Conservation (phyloP, 352 stramenopile species). For the Peronospora tabacina region DNA sequence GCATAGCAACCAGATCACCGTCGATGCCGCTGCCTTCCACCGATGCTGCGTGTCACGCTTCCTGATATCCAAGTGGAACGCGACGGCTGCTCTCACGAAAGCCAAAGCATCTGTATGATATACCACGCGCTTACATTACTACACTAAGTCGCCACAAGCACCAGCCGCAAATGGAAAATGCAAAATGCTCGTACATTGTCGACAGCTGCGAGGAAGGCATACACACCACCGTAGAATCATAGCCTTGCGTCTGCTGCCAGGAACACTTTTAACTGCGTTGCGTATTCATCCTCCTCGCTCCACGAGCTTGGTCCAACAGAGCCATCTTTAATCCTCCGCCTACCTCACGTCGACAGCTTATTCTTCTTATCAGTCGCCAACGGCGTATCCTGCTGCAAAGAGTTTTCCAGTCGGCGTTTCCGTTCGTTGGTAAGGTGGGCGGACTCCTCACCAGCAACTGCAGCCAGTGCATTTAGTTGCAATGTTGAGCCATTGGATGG, state of each 20-base stretch:
- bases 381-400: constrained; percentile 19
- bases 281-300: constrained; percentile 1
- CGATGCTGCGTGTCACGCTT: too few relatives aligned
- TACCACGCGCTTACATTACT: constrained; percentile 34
- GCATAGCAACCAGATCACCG: constrained; percentile 18
- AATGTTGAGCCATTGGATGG: constrained; percentile 47
- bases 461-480: constrained; percentile 57
- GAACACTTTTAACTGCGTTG: background rate
- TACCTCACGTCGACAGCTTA: constrained; percentile 43
- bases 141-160: constrained; percentile 29
- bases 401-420: constrained; percentile 46
- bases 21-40: constrained; percentile 6
- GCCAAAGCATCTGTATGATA: constrained; percentile 21
- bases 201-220: constrained; percentile 1
- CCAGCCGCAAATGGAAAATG: constrained; percentile 19
- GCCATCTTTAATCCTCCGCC: constrained; percentile 15
- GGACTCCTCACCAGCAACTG: constrained; percentile 58
- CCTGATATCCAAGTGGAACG: background rate
- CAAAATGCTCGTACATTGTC: constrained; percentile 14
- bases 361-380: constrained; percentile 47
- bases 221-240: constrained; percentile 10
- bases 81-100: constrained; percentile 4
- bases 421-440: constrained; percentile 49
- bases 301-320: constrained; percentile 4
- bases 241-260: constrained; percentile 5